Base-by-base conservation (phyloP, 1,284 basidiomycete species). In the Coniferiporia sulphurascens region DNA sequence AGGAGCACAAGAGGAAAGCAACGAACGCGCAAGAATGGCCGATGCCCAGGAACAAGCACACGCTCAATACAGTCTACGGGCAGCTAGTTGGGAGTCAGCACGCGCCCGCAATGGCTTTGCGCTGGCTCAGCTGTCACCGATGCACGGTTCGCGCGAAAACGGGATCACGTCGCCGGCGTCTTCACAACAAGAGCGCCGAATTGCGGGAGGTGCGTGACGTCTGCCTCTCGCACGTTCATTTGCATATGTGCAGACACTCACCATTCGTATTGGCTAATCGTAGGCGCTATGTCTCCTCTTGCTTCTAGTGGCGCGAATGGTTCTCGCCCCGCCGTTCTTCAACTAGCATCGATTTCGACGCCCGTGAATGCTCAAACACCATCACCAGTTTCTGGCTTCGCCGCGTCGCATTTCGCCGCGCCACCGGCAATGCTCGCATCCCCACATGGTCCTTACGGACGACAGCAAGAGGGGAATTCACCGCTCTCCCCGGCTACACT, bases 361-460 rank as follows among this genome's bases (percentile, higher is more conserved):
- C 48, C 56, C 13, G 22, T 41, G 15, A 52, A 49, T 27, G 22
- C 48, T 1, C 50, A 43, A 15, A 36, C 32, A 48, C 32, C 41
- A 21, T 44, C 56, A 4, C 56, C 38, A 5, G 27, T 27, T 27
- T 27, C 27, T 27, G 27, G 27, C 27, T 17, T 45, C 35, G 48
- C 41, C n/a, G n/a, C 19, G 22, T 58, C 56, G 5, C 43, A 52
- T 35, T n/a, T 22, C 48, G 49, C 27, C 49, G 36, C 56, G 21
- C 35, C 56, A 27, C 48, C 56, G 17, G 10, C 46, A 21, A 45
- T 52, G 48, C 21, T 52, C n/a, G 56, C 56, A n/a, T 22, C 55
- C n/a, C 58, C 58, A 10, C 58, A 44, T 36, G 55, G 46, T 36
- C 52, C 52, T 46, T 59, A 55, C 45, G 58, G 48, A 13, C 27